Evolutionary conservation across 164 flowering plant species (phyloP).

Genomic region (Buxus sempervirens): DNA sequence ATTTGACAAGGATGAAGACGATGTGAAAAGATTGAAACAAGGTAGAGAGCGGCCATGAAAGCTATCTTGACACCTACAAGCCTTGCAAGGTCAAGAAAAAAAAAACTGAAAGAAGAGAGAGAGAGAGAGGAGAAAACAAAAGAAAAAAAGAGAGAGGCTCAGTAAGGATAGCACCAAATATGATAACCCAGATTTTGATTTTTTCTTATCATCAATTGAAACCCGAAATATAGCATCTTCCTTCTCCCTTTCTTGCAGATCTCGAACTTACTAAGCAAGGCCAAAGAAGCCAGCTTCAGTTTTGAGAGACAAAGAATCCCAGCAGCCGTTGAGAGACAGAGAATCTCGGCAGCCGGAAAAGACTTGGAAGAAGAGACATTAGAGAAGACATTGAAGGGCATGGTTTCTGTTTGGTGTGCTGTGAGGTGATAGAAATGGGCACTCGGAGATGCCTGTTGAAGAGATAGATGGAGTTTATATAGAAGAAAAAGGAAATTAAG

Average conservation of each 20-base stretch:
- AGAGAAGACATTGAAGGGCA: not conserved
- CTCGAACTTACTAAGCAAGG: not conserved
- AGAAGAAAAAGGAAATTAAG: slow-evolving; percentile 12
- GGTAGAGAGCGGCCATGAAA: slow-evolving; percentile 2
- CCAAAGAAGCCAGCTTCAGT: not conserved
- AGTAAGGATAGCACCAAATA: slow-evolving; percentile 27
- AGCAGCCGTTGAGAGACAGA: too few species aligned
- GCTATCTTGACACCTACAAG: slow-evolving; percentile 8
- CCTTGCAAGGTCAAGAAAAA: slow-evolving; percentile 67
- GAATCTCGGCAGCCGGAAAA: not conserved
- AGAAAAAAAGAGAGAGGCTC: slow-evolving; percentile 17
- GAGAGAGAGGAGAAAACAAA: not conserved
- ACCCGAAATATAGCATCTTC: not conserved
- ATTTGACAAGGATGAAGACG: slow-evolving; percentile 4
- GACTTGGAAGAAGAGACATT: slow-evolving; percentile 8
- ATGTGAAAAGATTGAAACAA: not conserved
- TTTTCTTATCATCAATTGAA: not conserved
- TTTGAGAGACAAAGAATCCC: too few species aligned
- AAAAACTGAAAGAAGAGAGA: not conserved
- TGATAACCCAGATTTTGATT: not conserved
- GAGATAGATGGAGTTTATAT: slow-evolving; percentile 15
- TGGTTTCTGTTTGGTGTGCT: not conserved
- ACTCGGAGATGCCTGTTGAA: slow-evolving; percentile 1
- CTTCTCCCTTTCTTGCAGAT: not conserved
- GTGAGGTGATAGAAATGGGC: slow-evolving; percentile 16